Conservation (phyloP, 2,329 filamentous ascomycete species). For the Incumbomyces lentus region DNA sequence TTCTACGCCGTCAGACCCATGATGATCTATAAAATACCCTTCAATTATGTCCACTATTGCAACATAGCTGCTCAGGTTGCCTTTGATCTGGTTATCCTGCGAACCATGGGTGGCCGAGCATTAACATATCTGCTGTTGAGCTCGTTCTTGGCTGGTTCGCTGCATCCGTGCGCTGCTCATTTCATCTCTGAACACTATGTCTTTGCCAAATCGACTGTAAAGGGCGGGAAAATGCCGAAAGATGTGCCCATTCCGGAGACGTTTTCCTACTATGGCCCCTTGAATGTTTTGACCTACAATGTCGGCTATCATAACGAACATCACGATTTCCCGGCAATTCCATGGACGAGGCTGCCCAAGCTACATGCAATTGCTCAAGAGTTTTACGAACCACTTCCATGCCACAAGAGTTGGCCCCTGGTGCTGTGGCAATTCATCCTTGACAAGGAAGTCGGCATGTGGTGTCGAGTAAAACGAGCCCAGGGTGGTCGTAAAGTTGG, state of each 20-base stretch:
- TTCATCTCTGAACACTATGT: constrained; percentile 98
- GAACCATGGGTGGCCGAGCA: constrained; percentile 50
- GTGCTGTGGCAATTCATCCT: constrained; percentile 94
- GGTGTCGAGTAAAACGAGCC: constrained; percentile 84
- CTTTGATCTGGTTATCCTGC: constrained; percentile 65
- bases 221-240: constrained; percentile 24
- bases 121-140: constrained; percentile 77
- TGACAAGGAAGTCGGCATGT: constrained; percentile 80
- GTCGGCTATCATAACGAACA: constrained; percentile 98
- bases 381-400: constrained; percentile 82
- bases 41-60: constrained; percentile 73
- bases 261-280: constrained; percentile 87
- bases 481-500: constrained; percentile 58
- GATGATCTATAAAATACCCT: constrained; percentile 79
- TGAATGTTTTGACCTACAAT: constrained; percentile 92
- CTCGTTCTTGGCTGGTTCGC: constrained; percentile 83
- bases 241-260: constrained; percentile 67
- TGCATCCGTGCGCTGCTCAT: constrained; percentile 91
- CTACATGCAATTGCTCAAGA: constrained; percentile 73
- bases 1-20: constrained; percentile 97
- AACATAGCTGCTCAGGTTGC: constrained; percentile 67
- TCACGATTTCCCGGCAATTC: constrained; percentile 94
- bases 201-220: constrained; percentile 40
- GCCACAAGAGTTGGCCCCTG: constrained; percentile 80
- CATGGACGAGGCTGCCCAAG: constrained; percentile 76